These are phyloP conservation scores for Tolypocladium ovalisporum DNA, from an alignment of 2,329 filamentous ascomycete genomes.

Conservation along the genomic window DNA sequence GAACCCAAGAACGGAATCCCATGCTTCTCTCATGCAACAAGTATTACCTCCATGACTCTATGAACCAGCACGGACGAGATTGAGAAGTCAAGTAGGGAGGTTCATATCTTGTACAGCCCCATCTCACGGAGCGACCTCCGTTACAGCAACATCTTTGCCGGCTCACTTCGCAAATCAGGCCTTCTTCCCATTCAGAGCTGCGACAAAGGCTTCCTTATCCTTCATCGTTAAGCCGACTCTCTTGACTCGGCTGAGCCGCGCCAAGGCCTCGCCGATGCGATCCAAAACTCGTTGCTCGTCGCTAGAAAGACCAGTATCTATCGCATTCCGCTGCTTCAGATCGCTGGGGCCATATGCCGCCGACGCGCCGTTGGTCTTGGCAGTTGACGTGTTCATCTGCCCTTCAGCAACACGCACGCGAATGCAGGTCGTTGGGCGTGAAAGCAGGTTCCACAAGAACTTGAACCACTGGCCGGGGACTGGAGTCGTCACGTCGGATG, in stretches of 20 bases:
- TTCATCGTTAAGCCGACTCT: conserved; percentile 72
- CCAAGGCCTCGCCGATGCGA: conserved; percentile 71
- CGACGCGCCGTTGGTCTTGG: conserved; percentile 22
- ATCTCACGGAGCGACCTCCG: neutral
- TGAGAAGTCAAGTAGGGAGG: neutral
- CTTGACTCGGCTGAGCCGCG: conserved; percentile 79
- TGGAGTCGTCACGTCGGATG: conserved; percentile 82
- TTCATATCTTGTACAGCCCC: neutral
- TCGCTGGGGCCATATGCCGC: conserved; percentile 15
- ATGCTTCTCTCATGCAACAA: neutral
- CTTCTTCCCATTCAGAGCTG: conserved; percentile 44
- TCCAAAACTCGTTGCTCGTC: conserved; percentile 67
- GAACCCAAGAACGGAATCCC: neutral
- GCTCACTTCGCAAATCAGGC: neutral
- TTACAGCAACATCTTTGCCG: no score
- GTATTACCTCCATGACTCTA: neutral
- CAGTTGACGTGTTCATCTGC: conserved; percentile 41
- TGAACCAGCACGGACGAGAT: neutral
- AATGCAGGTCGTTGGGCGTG: conserved; percentile 77
- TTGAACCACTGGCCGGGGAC: conserved; percentile 60
- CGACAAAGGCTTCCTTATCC: conserved; percentile 76
- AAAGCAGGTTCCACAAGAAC: conserved; percentile 81
- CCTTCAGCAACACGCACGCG: conserved; percentile 80
- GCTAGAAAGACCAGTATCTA: conserved; percentile 17
- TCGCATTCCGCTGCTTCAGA: conserved; percentile 14